A percentile compares a stretch with the other conserved stretches of the same genome.
phyloP scores from a whole-genome alignment of 345 rosid genomes.

The Syzygium grande region DNA sequence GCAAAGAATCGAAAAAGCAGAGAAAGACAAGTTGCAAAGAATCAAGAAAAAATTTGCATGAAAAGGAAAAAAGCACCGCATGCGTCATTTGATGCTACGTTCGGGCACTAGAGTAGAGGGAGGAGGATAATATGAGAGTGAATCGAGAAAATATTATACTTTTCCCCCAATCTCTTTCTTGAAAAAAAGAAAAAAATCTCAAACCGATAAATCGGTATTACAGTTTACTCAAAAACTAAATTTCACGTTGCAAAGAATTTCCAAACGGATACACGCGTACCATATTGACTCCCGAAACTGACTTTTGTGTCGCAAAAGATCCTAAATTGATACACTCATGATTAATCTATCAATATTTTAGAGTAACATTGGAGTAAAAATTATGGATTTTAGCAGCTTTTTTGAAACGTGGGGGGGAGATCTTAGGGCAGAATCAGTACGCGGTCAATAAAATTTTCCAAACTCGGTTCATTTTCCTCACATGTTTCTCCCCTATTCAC shows the following conservation, averaged over 20 bases:
- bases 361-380: background rate
- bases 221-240: no score
- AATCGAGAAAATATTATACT: background rate
- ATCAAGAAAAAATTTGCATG: background rate
- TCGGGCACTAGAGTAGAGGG: background rate
- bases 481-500: background rate
- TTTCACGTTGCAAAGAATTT: no score
- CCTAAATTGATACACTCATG: background rate
- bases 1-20: background rate
- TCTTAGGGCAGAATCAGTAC: background rate
- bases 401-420: background rate
- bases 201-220: accelerated
- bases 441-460: background rate
- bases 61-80: background rate
- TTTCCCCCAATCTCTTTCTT: background rate
- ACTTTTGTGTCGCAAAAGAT: background rate
- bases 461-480: background rate
- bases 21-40: background rate
- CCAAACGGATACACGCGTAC: no score
- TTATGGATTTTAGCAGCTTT: background rate
- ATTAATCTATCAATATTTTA: background rate
- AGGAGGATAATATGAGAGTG: background rate
- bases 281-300: no score
- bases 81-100: background rate
- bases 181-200: background rate